A percentile compares a stretch with the other conserved stretches of the same genome.
Evolutionary conservation across 1,284 basidiomycete species (phyloP).

Genomic region (Neolentinus lepideus): DNA sequence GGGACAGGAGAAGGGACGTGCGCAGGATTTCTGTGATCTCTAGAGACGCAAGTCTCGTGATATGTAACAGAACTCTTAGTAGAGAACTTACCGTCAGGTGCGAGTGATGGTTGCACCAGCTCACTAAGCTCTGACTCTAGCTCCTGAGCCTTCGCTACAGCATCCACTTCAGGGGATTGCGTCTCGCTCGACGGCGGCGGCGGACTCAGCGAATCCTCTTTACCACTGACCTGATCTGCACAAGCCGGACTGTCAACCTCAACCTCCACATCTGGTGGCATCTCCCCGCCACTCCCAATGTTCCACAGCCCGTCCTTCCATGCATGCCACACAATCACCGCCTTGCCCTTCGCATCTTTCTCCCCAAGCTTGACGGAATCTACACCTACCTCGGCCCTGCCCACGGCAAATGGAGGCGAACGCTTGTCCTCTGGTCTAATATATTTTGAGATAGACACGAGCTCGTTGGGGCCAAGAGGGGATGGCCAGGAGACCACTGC

Average conservation of each 20-base stretch:
- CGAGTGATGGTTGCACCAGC: not conserved
- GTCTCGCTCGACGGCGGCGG: no score
- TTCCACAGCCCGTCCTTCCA: slow-evolving; percentile 71
- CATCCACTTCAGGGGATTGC: no score
- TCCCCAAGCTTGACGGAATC: slow-evolving; percentile 27
- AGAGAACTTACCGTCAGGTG: slow-evolving; percentile 10
- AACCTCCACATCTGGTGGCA: slow-evolving; percentile 39
- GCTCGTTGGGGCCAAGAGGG: slow-evolving; percentile 32
- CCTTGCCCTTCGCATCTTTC: slow-evolving; percentile 61
- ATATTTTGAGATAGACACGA: slow-evolving; percentile 55
- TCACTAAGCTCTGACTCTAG: not conserved
- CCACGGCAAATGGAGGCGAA: slow-evolving; percentile 59
- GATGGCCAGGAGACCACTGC: slow-evolving; percentile 50
- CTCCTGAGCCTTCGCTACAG: not conserved
- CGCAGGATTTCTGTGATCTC: slow-evolving; percentile 65
- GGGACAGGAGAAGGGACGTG: slow-evolving; percentile 64
- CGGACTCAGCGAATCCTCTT: no score
- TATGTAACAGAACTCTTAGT: slow-evolving; percentile 3
- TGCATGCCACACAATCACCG: slow-evolving; percentile 59
- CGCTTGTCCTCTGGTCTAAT: slow-evolving; percentile 21
- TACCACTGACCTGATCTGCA: no score
- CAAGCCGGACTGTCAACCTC: slow-evolving; percentile 14
- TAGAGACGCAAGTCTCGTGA: slow-evolving; percentile 13
- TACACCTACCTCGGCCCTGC: slow-evolving; percentile 48
- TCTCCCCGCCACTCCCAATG: slow-evolving; percentile 53